These are phyloP conservation scores for Aciculosporium take DNA, from an alignment of 2,329 filamentous ascomycete genomes.

Conservation along the genomic window DNA sequence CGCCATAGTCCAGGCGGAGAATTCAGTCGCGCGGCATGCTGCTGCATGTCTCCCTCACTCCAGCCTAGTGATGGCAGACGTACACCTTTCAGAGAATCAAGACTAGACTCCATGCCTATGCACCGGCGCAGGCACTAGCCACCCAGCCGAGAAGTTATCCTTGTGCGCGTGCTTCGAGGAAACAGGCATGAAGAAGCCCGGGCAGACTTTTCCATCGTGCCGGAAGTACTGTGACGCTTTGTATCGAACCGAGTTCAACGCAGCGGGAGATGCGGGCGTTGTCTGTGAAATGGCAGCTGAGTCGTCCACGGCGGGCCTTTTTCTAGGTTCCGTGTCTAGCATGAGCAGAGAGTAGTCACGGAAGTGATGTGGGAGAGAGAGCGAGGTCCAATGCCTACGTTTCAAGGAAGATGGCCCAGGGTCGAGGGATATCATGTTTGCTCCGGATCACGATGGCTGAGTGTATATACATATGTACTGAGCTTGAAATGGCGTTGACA, in stretches of 20 bases:
- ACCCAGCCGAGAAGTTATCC: no score
- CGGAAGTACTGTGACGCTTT: not conserved
- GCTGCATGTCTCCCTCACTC: no score
- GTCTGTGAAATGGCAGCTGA: no score
- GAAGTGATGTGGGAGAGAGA: no score
- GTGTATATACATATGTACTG: not conserved
- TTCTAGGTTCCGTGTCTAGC: not conserved
- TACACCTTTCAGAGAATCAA: no score
- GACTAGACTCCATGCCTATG: no score
- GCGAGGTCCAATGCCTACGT: not conserved
- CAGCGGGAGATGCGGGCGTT: not conserved
- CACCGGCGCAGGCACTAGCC: no score
- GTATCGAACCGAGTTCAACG: not conserved
- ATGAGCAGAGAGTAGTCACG: not conserved
- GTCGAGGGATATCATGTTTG: not conserved
- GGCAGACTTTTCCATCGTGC: not conserved
- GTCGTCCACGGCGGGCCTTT: not conserved
- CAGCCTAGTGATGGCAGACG: no score
- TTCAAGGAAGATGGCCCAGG: not conserved
- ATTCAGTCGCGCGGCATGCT: no score
- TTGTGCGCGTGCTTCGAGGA: no score
- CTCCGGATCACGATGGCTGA: not conserved
- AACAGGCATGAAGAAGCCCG: no score
- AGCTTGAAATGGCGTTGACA: not conserved
- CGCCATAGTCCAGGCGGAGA: no score